phyloP scores from a whole-genome alignment of 2,329 filamentous ascomycete genomes.

The Hypoxylon sp. region DNA sequence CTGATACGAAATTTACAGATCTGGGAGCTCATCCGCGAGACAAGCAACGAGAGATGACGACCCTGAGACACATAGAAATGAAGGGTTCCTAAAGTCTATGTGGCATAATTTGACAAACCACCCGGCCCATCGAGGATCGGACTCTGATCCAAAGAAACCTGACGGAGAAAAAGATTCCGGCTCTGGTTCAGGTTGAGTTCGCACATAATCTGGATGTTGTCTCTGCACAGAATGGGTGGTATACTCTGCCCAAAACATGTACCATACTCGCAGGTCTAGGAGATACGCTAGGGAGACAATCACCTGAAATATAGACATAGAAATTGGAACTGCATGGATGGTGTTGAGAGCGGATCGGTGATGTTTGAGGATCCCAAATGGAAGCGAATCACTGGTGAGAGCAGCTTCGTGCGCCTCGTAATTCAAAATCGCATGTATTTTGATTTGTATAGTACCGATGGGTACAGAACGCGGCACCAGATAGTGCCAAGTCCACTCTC shows the following conservation, averaged over 20 bases:
- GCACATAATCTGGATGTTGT: background rate
- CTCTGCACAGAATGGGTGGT: slow-evolving; percentile 51
- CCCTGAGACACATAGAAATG: slow-evolving; percentile 75
- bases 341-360: slow-evolving; percentile 47
- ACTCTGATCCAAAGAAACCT: slow-evolving; percentile 49
- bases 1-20: slow-evolving; percentile 41
- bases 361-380: slow-evolving; percentile 39
- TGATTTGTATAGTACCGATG: slow-evolving; percentile 47
- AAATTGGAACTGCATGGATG: slow-evolving; percentile 47
- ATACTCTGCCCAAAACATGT: slow-evolving; percentile 47
- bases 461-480: slow-evolving; percentile 41
- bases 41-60: slow-evolving; percentile 56
- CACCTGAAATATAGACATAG: slow-evolving; percentile 46
- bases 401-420: slow-evolving; percentile 29
- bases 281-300: slow-evolving; percentile 32
- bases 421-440: slow-evolving; percentile 30
- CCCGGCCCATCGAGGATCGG: slow-evolving; percentile 64
- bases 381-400: slow-evolving; percentile 31
- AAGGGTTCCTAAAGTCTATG: slow-evolving; percentile 92
- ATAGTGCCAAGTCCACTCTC: slow-evolving; percentile 50
- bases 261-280: slow-evolving; percentile 49
- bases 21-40: slow-evolving; percentile 26
- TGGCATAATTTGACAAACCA: slow-evolving; percentile 95
- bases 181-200: slow-evolving; percentile 49
- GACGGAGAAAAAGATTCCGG: slow-evolving; percentile 50